Evolutionary conservation across 345 rosid species (phyloP).

Genomic region (Syzygium oleosum): DNA sequence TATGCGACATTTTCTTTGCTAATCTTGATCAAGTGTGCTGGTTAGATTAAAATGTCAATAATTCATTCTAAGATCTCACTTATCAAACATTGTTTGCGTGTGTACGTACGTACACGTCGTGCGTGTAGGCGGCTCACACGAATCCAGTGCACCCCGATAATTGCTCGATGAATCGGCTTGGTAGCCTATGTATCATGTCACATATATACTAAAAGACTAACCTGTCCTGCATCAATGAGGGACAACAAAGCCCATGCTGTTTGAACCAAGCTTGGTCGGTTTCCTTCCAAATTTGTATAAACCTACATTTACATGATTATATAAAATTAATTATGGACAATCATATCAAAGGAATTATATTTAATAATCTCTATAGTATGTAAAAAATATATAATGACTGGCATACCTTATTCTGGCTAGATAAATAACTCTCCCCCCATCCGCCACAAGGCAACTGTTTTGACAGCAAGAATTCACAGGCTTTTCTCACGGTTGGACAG

Average conservation of each 20-base stretch:
- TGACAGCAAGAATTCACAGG: conserved; percentile 38
- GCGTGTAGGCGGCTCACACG: background rate
- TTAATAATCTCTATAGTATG: background rate
- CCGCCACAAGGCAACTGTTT: conserved; percentile 51
- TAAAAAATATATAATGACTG: background rate
- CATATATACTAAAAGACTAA: background rate
- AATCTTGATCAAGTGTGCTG: background rate
- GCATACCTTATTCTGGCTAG: conserved; percentile 38
- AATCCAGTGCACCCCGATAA: background rate
- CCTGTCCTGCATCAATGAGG: conserved; percentile 43
- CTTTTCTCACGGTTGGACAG: conserved; percentile 28
- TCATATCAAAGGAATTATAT: background rate
- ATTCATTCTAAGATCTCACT: background rate
- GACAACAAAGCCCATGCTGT: conserved; percentile 47
- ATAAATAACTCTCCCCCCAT: conserved; percentile 64
- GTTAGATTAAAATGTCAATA: background rate
- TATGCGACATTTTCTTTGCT: background rate
- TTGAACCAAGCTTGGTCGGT: conserved; percentile 35
- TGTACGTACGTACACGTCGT: background rate
- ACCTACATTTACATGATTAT: conserved; percentile 7
- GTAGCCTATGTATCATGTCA: background rate
- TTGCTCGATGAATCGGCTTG: background rate
- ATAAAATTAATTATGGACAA: background rate
- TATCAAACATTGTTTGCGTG: background rate
- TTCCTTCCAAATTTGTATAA: conserved; percentile 30